Percentiles rank a stretch among this genome's conserved stretches.
Conservation (phyloP, 768 basidiomycete genomes). For the Boletus rubescentipes region DNA sequence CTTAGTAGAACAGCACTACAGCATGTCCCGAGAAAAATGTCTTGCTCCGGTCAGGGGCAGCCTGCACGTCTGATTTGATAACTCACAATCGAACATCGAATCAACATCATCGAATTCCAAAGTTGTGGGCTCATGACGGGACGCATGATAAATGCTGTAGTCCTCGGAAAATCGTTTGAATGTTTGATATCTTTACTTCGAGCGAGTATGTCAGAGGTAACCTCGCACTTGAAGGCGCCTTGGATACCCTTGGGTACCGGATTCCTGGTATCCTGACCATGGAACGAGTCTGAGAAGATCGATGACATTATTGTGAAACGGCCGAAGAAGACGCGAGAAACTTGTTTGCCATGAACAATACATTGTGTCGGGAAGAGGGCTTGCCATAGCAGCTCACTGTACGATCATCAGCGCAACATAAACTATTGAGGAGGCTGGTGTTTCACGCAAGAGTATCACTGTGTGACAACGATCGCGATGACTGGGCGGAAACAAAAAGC, state of each 20-base stretch:
- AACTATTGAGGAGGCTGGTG: neutral
- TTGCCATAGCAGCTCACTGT: neutral
- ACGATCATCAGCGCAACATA: neutral
- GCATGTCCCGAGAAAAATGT: neutral
- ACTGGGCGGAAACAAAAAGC: neutral
- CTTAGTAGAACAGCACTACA: neutral
- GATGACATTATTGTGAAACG: constrained; percentile 2
- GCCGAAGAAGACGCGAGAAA: neutral
- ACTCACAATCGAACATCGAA: neutral
- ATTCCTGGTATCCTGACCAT: neutral
- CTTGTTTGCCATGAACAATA: neutral
- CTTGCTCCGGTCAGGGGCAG: neutral
- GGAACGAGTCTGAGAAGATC: constrained; percentile 3
- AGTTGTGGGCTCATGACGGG: neutral
- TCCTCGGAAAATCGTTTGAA: constrained; percentile 14
- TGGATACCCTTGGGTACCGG: neutral
- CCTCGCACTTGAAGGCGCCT: neutral
- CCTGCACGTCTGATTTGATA: neutral
- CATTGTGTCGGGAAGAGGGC: neutral
- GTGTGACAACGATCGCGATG: neutral
- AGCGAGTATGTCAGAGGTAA: neutral
- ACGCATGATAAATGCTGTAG: neutral
- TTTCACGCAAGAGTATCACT: neutral
- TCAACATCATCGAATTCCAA: neutral
- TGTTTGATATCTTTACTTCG: neutral